Conservation (phyloP, 345 rosid species). For the Zanthoxylum bungeanum region DNA sequence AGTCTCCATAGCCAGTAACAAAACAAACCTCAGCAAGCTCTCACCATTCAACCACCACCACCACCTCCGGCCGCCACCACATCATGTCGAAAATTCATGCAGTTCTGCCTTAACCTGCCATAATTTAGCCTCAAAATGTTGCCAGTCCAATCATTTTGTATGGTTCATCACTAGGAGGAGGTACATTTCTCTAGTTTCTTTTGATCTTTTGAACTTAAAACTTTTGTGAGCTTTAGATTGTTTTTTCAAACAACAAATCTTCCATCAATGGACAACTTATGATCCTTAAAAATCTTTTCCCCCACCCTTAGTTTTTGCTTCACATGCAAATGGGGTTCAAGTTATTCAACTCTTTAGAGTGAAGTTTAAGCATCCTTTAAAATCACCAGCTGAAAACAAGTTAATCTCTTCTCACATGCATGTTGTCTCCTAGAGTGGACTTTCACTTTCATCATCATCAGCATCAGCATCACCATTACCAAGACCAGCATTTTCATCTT, state of each 20-base stretch:
- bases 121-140: too few relatives aligned
- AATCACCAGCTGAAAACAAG: too few relatives aligned
- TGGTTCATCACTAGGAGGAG: background rate
- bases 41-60: slow-evolving; percentile 20
- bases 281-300: slow-evolving; percentile 13
- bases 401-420: too few relatives aligned
- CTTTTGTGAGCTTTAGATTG: background rate
- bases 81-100: background rate
- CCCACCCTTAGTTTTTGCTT: too few relatives aligned
- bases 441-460: slow-evolving; percentile 14
- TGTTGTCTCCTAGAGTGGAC: slow-evolving; percentile 46
- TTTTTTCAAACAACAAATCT: too few relatives aligned
- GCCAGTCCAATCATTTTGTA: background rate
- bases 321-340: too few relatives aligned
- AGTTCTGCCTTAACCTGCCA: background rate
- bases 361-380: slow-evolving; percentile 33
- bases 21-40: background rate
- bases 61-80: background rate
- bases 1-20: background rate
- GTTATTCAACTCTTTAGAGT: slow-evolving; percentile 56
- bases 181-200: background rate
- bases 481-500: slow-evolving; percentile 4
- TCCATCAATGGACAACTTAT: slow-evolving; percentile 18
- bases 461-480: slow-evolving; percentile 14
- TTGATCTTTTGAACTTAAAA: background rate